Evolutionary conservation across 805 yeast species (phyloP), one percentile per base, ranked within the genome.

Genomic region (Wickerhamomyces xylosicus): DNA sequence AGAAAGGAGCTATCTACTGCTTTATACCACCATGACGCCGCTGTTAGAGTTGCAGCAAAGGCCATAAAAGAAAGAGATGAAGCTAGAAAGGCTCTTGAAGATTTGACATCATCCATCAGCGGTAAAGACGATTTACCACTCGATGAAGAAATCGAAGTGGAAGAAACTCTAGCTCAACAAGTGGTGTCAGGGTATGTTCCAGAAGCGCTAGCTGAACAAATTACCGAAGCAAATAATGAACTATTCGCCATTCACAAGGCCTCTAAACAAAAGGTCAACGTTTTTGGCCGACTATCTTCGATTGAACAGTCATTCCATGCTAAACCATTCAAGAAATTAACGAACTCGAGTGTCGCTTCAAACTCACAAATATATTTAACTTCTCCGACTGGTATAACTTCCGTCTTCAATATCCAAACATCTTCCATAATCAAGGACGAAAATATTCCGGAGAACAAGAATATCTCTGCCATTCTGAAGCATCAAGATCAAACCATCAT

Each of bases 1-100:
- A 71, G 81, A 42, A 75, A 82, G 47, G 90, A 86, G 50, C 63
- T 89, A 36, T 79, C 92, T 22, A 63, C 81, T 2, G 79, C 95
- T 0, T 61, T 87, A 32, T 89, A 86, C 51, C 81, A 79, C 52
- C 84, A 84, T 46, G 97, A 89, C 56, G 96, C 97, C 1, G 95
- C 96, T 2, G 77, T 83, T 3, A 65, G 89, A 40, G 95, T 89
- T 1, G 94, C 90, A 1, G 78, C 94, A 0, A 68, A 70, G 27
- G 76, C 85, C 2, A 63, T 80, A n/a, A 67, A 69, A 40, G 95
- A 89, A 49, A 63, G 87, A 32, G 94, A 85, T 44, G 84, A 77
- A 35, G 81, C 89, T 2, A 69, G 70, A 43, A 54, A 53, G n/a
- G 86, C 87, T 2, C 62, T 87, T 39, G 72, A 74, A 37, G 67